Evolutionary conservation across 2,329 filamentous ascomycete species (phyloP), one percentile per base, ranked within the genome.

Genomic region (Ascochyta pisi): DNA sequence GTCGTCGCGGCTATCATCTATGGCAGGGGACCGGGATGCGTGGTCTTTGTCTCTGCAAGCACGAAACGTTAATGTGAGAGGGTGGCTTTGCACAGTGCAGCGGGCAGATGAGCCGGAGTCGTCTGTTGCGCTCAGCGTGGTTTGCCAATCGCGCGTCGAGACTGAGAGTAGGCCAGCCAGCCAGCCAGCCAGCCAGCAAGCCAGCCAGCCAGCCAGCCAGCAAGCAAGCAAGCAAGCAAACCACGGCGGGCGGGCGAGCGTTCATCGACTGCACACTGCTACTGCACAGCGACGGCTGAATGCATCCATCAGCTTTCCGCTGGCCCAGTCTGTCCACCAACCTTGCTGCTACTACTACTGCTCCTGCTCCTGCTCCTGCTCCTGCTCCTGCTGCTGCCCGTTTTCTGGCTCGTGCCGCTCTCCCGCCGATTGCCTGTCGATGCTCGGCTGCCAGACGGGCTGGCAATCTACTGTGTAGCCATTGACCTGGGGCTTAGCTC

Each of bases 361-460:
- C 37, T 23, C 9, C 37, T 24, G 10, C n/a, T 27, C 4, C 23
- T 16, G 15, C 29, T 19, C n/a, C 34, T 29, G 12, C 22, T 22
- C 12, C 35, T 34, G 22, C 13, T 26, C n/a, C 45, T 45, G 35
- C 40, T 50, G 33, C 31, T 26, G 10, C 27, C 39, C n/a, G 16
- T 23, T 44, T 15, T 55, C 52, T 46, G 46, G 52, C 40, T 50
- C 53, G 52, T 55, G 47, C 41, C 46, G 41, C 53, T 27, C 27
- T 54, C 42, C 47, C 47, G 42, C 31, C 47, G 31, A 38, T 47
- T 56, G 42, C 46, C 10, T 41, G 53, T 45, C 46, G 29, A 50
- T 42, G 45, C 53, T 24, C 44, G 50, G 37, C 37, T 50, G 47
- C 42, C 26, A 47, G 37, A 24, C 15, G 40, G 35, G 46, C 35